Evolutionary conservation across 192 early-diverging fungal species (phyloP).

Genomic region (Oehlia diaphana): DNA sequence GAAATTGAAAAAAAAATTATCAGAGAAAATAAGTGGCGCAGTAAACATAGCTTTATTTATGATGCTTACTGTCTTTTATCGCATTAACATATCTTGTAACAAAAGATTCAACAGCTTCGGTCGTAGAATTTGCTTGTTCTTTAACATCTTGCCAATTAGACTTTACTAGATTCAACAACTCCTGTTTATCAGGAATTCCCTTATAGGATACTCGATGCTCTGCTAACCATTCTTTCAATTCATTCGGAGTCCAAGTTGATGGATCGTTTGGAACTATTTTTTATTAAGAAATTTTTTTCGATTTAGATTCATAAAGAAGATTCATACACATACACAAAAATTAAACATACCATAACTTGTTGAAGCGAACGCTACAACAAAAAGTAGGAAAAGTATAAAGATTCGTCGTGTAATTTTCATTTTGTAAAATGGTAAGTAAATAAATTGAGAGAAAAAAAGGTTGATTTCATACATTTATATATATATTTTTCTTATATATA

Average conservation of each 20-base stretch:
- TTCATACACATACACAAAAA: too few species aligned
- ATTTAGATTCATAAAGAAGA: too few species aligned
- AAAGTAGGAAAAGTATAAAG: too few species aligned
- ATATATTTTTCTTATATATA: too few species aligned
- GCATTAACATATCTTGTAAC: neutral
- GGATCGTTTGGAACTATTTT: constrained; percentile 2
- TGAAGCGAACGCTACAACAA: too few species aligned
- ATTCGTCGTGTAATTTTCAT: too few species aligned
- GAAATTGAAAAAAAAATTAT: neutral
- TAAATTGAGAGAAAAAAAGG: too few species aligned
- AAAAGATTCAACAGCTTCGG: neutral
- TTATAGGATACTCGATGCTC: constrained; percentile 5
- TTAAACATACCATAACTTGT: too few species aligned
- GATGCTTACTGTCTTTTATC: constrained; percentile 9
- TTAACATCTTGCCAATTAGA: neutral
- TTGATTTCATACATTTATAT: too few species aligned
- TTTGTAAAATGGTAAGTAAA: too few species aligned
- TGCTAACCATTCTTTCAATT: constrained; percentile 27
- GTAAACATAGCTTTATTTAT: neutral
- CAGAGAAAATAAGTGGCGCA: neutral
- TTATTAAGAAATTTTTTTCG: too few species aligned
- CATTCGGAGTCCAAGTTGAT: constrained; percentile 3
- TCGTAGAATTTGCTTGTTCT: neutral
- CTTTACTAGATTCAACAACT: constrained; percentile 15
- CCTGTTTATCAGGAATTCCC: constrained; percentile 22